These are phyloP conservation scores for Irpex lacteus DNA, from an alignment of 1,284 basidiomycete genomes.

Conservation along the genomic window DNA sequence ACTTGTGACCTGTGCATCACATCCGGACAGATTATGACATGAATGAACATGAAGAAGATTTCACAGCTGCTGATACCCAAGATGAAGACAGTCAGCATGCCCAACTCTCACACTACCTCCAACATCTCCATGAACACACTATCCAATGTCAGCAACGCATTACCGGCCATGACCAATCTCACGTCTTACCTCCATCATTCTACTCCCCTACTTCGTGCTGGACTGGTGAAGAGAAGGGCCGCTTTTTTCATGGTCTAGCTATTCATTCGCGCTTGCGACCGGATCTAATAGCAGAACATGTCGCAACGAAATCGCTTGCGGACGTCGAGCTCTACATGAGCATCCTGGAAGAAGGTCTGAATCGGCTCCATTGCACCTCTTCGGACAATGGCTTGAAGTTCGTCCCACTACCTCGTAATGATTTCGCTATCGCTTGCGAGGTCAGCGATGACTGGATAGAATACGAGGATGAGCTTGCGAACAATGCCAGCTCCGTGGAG, in stretches of 20 bases:
- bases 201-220: constrained; percentile 51
- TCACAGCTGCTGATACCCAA: background rate
- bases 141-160: constrained; percentile 22
- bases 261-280: constrained; percentile 66
- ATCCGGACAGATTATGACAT: background rate
- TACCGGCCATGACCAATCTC: constrained; percentile 15
- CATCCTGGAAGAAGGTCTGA: constrained; percentile 37
- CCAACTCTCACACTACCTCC: constrained; percentile 3
- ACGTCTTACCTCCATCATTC: constrained; percentile 34
- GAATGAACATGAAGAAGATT: background rate
- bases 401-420: constrained; percentile 14
- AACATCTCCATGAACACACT: constrained; percentile 20
- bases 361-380: background rate
- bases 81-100: background rate
- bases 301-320: constrained; percentile 56
- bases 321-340: constrained; percentile 65
- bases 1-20: background rate
- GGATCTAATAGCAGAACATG: constrained; percentile 66
- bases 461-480: constrained; percentile 58
- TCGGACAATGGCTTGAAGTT: background rate
- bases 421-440: constrained; percentile 44
- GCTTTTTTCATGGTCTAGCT: constrained; percentile 66
- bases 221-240: constrained; percentile 62
- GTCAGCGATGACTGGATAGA: constrained; percentile 59
- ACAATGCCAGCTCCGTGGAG: constrained; percentile 34